Evolutionary conservation across 2,329 filamentous ascomycete species (phyloP), one percentile per base, ranked within the genome.

Genomic region (Aspergillus sp.): DNA sequence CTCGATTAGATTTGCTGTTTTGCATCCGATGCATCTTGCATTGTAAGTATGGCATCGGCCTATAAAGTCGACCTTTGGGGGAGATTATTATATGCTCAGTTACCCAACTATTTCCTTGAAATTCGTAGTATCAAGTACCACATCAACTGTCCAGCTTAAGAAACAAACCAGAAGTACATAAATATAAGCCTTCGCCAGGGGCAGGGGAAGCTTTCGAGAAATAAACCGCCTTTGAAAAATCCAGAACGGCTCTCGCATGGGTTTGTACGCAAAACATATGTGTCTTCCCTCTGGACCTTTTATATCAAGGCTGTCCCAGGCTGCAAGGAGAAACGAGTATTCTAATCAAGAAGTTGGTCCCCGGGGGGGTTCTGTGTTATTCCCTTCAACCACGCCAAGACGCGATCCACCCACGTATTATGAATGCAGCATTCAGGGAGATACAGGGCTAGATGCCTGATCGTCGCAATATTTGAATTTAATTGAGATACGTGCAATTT

Each of bases 141-240:
- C 53, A 41, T 56, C 37, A 56, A 50, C 34, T 7, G 5, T 48
- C 37, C 27, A 63, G 46, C 19, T 61, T 48, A 27, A 59, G 76
- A 75, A 56, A 76, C 71, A 72, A 44, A 67, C 55, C 12, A 79
- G 71, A 6, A 79, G 66, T 20, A 72, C 63, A 11, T 64, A 67
- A 5, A 77, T 57, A 39, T 73, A 68, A 5, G 62, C 53, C 59
- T 74, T 76, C 1, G 70, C 63, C 44, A 72, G 58, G 2, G 61
- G 60, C 3, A 69, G 50, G 39, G 69, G 70, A 20, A 76, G 58
- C 27, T 58, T 68, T 11, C 55, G 22, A 42, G 66, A 60, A 3
- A 59, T 53, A 27, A 71, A 74, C 13, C 68, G 68, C 24, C 62
- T 51, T 48, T 68, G 63, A 9, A 70, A 68, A 12, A 71, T 47